Conservation (phyloP, 495 filamentous ascomycete species). For the Aspergillus mulundensis region DNA sequence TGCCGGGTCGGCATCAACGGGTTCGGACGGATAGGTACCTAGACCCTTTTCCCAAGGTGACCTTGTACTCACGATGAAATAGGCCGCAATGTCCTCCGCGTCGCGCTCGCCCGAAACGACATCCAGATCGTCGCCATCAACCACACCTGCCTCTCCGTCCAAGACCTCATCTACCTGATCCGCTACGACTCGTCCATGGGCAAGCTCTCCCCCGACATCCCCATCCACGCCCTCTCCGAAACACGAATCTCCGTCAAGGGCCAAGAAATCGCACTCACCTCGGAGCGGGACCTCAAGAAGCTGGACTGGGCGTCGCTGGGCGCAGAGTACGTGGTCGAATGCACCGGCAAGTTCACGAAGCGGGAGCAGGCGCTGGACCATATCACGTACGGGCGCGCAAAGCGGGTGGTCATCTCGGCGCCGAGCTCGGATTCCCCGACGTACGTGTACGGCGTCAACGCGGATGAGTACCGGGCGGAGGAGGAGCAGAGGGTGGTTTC, state of each 20-base stretch:
- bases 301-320: slow-evolving; percentile 30
- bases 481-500: slow-evolving; percentile 28
- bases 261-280: slow-evolving; percentile 28
- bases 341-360: slow-evolving; percentile 38
- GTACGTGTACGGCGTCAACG: slow-evolving; percentile 36
- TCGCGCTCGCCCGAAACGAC: slow-evolving; percentile 28
- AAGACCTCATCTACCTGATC: slow-evolving; percentile 37
- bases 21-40: slow-evolving; percentile 3
- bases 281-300: slow-evolving; percentile 32
- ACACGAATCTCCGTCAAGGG: slow-evolving; percentile 25
- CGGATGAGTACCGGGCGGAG: slow-evolving; percentile 21
- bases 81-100: slow-evolving; percentile 37
- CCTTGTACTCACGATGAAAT: not conserved
- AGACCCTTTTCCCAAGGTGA: not conserved
- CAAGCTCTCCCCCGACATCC: slow-evolving; percentile 22
- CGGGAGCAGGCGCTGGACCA: slow-evolving; percentile 29
- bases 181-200: slow-evolving; percentile 38
- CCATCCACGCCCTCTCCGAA: slow-evolving; percentile 27
- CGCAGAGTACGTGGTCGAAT: slow-evolving; percentile 34
- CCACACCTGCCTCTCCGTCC: slow-evolving; percentile 31
- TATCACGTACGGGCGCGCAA: slow-evolving; percentile 28
- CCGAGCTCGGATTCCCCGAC: slow-evolving; percentile 34
- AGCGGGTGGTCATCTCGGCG: slow-evolving; percentile 34
- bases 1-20: slow-evolving; percentile 6
- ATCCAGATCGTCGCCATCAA: slow-evolving; percentile 34